phyloP scores from a whole-genome alignment of 1,284 basidiomycete species.

The Ganoderma lucidum region DNA sequence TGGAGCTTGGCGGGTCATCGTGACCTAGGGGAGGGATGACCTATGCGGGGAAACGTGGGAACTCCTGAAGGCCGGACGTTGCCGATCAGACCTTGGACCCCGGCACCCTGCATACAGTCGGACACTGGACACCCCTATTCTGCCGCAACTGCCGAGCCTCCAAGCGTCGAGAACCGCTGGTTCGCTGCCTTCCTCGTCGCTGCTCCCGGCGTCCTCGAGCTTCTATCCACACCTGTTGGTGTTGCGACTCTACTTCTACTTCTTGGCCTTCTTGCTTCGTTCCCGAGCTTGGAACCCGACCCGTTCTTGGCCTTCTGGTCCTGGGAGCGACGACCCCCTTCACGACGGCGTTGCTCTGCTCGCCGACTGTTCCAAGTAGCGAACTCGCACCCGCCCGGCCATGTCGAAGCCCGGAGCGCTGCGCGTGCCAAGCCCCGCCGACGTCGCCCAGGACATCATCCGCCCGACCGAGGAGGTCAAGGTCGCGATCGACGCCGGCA shows the following conservation, averaged over 20 bases:
- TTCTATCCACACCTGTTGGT: constrained; percentile 1
- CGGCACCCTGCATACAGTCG: constrained; percentile 14
- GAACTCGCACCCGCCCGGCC: neutral
- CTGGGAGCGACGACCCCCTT: constrained; percentile 5
- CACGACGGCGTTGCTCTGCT: neutral
- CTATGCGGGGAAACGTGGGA: constrained; percentile 37
- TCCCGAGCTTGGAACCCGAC: neutral
- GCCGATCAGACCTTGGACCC: constrained; percentile 23
- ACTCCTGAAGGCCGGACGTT: constrained; percentile 16
- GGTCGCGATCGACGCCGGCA: constrained; percentile 46
- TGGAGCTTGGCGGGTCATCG: constrained; percentile 25
- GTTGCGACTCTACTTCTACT: neutral
- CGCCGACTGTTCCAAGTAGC: neutral
- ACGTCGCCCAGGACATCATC: constrained; percentile 38
- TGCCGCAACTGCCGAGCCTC: neutral
- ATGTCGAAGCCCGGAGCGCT: constrained; percentile 25
- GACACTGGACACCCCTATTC: neutral
- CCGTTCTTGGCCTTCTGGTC: neutral
- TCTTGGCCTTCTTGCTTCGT: neutral
- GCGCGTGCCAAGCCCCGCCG: constrained; percentile 15
- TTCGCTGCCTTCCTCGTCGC: neutral
- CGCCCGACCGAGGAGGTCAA: constrained; percentile 52
- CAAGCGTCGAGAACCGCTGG: neutral
- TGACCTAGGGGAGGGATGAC: constrained; percentile 26
- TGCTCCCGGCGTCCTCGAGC: constrained; percentile 1